Percentiles rank a stretch among this genome's conserved stretches.
phyloP scores from a whole-genome alignment of 2,329 filamentous ascomycete genomes.

The Didymella pinodella region DNA sequence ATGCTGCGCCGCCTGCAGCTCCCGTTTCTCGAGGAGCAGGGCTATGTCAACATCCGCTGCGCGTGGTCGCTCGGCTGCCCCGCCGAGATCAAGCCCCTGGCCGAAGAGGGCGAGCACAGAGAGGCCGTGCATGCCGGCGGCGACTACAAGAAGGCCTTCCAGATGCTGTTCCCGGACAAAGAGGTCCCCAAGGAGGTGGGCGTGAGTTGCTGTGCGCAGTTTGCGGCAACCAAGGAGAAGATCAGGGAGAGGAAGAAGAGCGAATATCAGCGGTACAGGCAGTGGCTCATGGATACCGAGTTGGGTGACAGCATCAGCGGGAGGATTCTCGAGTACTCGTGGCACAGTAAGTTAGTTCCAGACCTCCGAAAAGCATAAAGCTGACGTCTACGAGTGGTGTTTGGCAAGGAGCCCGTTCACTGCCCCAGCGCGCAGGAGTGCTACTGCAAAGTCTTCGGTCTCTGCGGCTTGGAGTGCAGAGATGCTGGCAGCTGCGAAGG shows the following conservation, averaged over 20 bases:
- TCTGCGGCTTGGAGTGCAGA: conserved; percentile 60
- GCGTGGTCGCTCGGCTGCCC: conserved; percentile 63
- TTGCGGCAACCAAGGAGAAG: conserved; percentile 59
- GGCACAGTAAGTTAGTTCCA: conserved; percentile 59
- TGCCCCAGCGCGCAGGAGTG: conserved; percentile 69
- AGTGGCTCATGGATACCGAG: conserved; percentile 59
- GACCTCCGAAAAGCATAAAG: neutral
- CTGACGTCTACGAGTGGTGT: conserved; percentile 43
- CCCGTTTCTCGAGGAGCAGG: conserved; percentile 57
- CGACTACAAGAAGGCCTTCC: conserved; percentile 59
- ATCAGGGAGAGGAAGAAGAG: conserved; percentile 55
- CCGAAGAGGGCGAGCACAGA: conserved; percentile 52
- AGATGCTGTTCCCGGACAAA: conserved; percentile 56
- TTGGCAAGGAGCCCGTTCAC: conserved; percentile 57
- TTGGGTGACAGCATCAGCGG: conserved; percentile 60
- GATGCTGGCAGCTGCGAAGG: conserved; percentile 60
- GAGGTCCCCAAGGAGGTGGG: conserved; percentile 56
- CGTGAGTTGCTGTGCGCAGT: conserved; percentile 64
- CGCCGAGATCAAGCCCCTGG: conserved; percentile 58
- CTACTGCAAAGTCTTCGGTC: conserved; percentile 72
- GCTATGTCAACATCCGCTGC: conserved; percentile 64
- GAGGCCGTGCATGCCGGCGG: conserved; percentile 58
- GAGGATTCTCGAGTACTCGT: conserved; percentile 65
- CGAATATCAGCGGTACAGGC: conserved; percentile 59
- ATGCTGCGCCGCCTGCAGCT: conserved; percentile 60